Conservation (phyloP, 2,329 filamentous ascomycete species). For the Venturiaceae sp. region DNA sequence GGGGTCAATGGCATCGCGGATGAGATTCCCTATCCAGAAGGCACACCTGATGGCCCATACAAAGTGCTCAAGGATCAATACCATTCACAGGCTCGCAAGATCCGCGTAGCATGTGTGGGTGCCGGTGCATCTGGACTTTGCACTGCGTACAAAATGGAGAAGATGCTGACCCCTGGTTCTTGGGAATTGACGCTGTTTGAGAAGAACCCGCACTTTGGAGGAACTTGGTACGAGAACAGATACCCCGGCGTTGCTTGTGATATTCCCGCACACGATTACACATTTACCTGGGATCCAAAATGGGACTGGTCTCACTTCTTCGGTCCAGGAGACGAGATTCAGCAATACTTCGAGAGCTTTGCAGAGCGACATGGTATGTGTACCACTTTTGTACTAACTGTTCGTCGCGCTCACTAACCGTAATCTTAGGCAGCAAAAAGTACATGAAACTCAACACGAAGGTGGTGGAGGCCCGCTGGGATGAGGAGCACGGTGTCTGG, state of each 20-base stretch:
- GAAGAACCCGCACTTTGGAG: constrained; percentile 10
- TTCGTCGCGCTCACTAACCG: background rate
- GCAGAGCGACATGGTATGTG: constrained; percentile 17
- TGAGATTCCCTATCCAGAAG: constrained; percentile 21
- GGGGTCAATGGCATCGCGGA: constrained; percentile 18
- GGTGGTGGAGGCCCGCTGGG: constrained; percentile 34
- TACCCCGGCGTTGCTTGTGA: constrained; percentile 26
- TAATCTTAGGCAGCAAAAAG: constrained; percentile 21
- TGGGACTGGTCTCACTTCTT: constrained; percentile 51
- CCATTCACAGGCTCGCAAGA: background rate
- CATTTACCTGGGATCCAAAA: constrained; percentile 52
- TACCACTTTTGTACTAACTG: background rate
- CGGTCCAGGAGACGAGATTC: constrained; percentile 45
- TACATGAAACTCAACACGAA: constrained; percentile 35
- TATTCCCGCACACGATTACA: constrained; percentile 45
- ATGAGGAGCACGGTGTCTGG: constrained; percentile 32
- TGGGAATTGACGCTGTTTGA: constrained; percentile 12
- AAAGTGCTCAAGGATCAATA: constrained; percentile 18
- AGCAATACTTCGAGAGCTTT: constrained; percentile 38
- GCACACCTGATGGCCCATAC: constrained; percentile 21
- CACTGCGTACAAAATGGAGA: constrained; percentile 11
- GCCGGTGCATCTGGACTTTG: constrained; percentile 10
- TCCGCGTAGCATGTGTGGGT: constrained; percentile 16
- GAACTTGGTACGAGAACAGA: constrained; percentile 15
- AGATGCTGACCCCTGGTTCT: constrained; percentile 8